Evolutionary conservation across 1,284 basidiomycete genomes (phyloP).

Genomic region (Cutaneotrichosporon dermatis): DNA sequence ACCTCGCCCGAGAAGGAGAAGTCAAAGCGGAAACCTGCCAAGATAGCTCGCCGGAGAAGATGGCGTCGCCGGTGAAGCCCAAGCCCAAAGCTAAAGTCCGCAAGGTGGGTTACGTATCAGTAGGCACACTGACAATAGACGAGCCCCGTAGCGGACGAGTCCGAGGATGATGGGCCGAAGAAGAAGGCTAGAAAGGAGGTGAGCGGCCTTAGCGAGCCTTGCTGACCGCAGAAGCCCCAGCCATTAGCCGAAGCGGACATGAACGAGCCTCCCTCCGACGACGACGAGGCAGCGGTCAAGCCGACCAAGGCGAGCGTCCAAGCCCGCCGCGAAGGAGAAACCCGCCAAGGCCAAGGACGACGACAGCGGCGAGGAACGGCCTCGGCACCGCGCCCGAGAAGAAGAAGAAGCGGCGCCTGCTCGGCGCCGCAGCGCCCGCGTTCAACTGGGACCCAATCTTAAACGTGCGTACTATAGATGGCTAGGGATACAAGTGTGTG

Average conservation of each 20-base stretch:
- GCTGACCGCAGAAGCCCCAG: constrained; percentile 1
- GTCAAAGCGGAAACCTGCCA: background rate
- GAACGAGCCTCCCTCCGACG: background rate
- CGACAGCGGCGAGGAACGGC: background rate
- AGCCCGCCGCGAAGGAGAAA: background rate
- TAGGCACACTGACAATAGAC: constrained; percentile 12
- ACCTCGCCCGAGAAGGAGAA: constrained; percentile 8
- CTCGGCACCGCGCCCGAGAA: background rate
- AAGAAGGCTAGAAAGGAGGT: constrained; percentile 29
- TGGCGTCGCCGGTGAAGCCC: too few relatives aligned
- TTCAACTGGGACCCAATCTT: constrained; percentile 44
- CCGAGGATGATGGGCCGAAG: constrained; percentile 22
- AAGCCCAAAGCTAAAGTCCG: background rate
- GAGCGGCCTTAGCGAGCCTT: background rate
- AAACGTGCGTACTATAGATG: constrained; percentile 28
- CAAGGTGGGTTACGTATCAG: too few relatives aligned
- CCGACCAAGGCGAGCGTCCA: background rate
- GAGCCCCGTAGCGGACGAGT: constrained; percentile 19
- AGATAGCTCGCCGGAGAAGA: background rate
- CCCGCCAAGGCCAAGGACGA: background rate
- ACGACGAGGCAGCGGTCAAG: background rate
- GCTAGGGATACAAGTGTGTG: too few relatives aligned
- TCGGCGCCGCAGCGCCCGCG: constrained; percentile 27
- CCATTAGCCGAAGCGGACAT: background rate
- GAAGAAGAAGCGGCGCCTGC: constrained; percentile 39